A percentile compares a stretch with the other conserved stretches of the same genome.
phyloP scores from a whole-genome alignment of 164 flowering plant genomes.

The Tetracentron sinense region DNA sequence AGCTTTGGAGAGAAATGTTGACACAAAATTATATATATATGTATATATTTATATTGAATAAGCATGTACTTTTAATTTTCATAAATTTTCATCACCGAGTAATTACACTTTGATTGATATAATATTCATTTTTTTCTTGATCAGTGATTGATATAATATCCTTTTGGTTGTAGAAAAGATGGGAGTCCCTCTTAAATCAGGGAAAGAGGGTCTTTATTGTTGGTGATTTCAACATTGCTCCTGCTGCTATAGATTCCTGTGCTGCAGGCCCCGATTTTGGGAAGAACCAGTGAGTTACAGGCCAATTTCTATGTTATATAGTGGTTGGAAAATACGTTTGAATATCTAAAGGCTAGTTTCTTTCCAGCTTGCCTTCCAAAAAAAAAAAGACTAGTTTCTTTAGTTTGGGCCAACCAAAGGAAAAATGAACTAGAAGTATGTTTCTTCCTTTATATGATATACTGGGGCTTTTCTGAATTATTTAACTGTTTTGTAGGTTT shows the following conservation, averaged over 20 bases:
- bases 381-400: background rate
- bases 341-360: no score
- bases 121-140: no score
- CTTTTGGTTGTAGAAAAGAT: no score
- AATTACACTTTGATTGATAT: no score
- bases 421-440: background rate
- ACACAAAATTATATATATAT: no score
- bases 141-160: no score
- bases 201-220: slow-evolving; percentile 80
- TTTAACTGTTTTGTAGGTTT: slow-evolving; percentile 49
- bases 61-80: no score
- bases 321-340: background rate
- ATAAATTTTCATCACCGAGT: no score
- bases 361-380: no score
- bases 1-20: no score
- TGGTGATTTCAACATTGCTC: slow-evolving; percentile 97
- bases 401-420: background rate
- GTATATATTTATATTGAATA: no score
- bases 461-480: background rate
- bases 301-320: background rate
- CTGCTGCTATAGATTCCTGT: slow-evolving; percentile 78
- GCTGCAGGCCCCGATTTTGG: slow-evolving; percentile 93
- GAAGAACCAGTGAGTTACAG: slow-evolving; percentile 63
- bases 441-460: slow-evolving; percentile 3
- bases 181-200: slow-evolving; percentile 63